These are phyloP conservation scores for Yamadazyma dendronema DNA, from an alignment of 1,139 yeast species.

Conservation along the genomic window DNA sequence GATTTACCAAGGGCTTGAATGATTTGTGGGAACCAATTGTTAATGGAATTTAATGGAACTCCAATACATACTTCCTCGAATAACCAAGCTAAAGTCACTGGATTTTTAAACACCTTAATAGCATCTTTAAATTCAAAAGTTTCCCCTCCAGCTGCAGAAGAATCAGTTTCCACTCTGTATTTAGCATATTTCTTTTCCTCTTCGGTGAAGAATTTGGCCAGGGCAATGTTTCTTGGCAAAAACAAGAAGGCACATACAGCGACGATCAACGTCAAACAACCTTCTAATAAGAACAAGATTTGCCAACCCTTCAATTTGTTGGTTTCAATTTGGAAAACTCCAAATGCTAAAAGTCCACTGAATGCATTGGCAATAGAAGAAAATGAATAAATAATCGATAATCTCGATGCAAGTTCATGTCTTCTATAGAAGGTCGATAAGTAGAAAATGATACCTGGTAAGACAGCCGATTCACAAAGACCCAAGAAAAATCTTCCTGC, in stretches of 20 bases:
- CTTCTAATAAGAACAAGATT: conserved; percentile 66
- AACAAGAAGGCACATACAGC: conserved; percentile 47
- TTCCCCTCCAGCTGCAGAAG: conserved; percentile 23
- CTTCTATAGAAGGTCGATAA: conserved; percentile 29
- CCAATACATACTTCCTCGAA: conserved; percentile 44
- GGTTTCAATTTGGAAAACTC: conserved; percentile 21
- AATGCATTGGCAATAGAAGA: conserved; percentile 26
- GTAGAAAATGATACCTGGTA: conserved; percentile 29
- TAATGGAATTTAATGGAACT: conserved; percentile 48
- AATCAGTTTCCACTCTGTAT: conserved; percentile 26
- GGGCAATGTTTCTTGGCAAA: conserved; percentile 22
- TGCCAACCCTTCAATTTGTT: conserved; percentile 50
- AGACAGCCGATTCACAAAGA: conserved; percentile 28
- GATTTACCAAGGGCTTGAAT: conserved; percentile 27
- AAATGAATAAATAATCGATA: conserved; percentile 27
- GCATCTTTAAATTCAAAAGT: conserved; percentile 25
- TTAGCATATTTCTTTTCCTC: conserved; percentile 27
- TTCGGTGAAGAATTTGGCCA: conserved; percentile 26
- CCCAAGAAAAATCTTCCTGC: conserved; percentile 29
- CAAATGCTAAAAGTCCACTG: conserved; percentile 30
- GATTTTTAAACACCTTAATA: conserved; percentile 27
- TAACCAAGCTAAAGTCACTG: conserved; percentile 27
- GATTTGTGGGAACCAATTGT: conserved; percentile 46
- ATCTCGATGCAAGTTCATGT: conserved; percentile 25
- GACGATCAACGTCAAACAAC: conserved; percentile 51